Percentiles rank a stretch among this genome's conserved stretches.
Conservation (phyloP, 2,329 filamentous ascomycete species). For the Bipolaris oryzae region DNA sequence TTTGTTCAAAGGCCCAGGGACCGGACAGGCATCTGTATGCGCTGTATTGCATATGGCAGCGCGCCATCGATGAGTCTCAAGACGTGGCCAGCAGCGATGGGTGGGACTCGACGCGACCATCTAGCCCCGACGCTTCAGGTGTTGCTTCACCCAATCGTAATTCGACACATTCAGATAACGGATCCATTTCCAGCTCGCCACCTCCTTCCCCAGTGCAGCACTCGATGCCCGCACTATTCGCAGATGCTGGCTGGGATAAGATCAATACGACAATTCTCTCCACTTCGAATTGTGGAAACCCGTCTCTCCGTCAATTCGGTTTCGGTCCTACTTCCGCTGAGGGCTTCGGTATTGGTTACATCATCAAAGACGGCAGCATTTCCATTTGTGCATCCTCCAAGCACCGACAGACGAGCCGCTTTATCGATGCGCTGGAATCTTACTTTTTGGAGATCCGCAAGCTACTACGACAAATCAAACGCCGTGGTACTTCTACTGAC, state of each 20-base stretch:
- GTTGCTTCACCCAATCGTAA: slow-evolving; percentile 62
- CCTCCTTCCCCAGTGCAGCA: slow-evolving; percentile 56
- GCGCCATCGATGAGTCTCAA: slow-evolving; percentile 75
- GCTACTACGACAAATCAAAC: slow-evolving; percentile 73
- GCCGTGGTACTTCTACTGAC: slow-evolving; percentile 59
- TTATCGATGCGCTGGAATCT: slow-evolving; percentile 85
- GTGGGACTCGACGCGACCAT: slow-evolving; percentile 46
- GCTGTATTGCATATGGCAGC: slow-evolving; percentile 93
- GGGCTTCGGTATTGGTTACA: slow-evolving; percentile 97
- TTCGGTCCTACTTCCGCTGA: slow-evolving; percentile 94
- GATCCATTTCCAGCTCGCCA: slow-evolving; percentile 57
- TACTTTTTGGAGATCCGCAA: slow-evolving; percentile 92
- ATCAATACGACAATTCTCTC: slow-evolving; percentile 93
- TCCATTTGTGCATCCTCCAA: slow-evolving; percentile 92
- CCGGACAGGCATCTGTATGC: slow-evolving; percentile 94
- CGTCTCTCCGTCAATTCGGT: slow-evolving; percentile 90
- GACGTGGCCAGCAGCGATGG: slow-evolving; percentile 64
- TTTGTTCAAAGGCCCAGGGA: slow-evolving; percentile 87
- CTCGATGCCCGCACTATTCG: slow-evolving; percentile 78
- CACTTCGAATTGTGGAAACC: slow-evolving; percentile 98
- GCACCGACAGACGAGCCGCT: slow-evolving; percentile 89
- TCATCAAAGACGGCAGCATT: slow-evolving; percentile 93
- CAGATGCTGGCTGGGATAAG: slow-evolving; percentile 89
- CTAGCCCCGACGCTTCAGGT: slow-evolving; percentile 60
- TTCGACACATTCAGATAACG: slow-evolving; percentile 59